These are phyloP conservation scores for Apiospora arundinis DNA, from an alignment of 2,329 filamentous ascomycete genomes.

Conservation along the genomic window DNA sequence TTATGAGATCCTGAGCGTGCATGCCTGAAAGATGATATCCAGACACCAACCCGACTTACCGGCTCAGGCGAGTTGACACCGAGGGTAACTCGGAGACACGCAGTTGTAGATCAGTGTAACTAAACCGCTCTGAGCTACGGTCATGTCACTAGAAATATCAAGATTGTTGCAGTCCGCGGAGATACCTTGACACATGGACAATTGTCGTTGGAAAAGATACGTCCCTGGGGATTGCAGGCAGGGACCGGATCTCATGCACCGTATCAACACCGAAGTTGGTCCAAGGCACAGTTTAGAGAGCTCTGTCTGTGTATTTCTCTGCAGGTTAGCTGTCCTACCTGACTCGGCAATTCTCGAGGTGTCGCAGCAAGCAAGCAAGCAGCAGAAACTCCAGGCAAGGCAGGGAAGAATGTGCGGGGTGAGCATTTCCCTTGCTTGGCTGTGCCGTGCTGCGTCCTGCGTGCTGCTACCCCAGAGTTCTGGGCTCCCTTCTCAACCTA, in stretches of 20 bases:
- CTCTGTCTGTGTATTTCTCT: neutral
- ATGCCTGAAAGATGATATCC: neutral
- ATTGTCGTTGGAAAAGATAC: neutral
- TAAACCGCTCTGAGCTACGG: neutral
- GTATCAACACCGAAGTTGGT: neutral
- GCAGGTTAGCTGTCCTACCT: neutral
- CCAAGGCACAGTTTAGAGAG: neutral
- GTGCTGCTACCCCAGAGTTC: neutral
- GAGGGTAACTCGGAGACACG: neutral
- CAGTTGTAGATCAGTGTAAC: neutral
- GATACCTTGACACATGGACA: neutral
- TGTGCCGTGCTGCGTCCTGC: no score
- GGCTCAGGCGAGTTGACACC: neutral
- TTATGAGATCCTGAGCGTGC: neutral
- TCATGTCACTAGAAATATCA: neutral
- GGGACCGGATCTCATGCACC: neutral
- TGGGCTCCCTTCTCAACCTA: neutral
- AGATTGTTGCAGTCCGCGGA: neutral
- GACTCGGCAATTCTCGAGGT: neutral
- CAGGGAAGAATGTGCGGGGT: neutral
- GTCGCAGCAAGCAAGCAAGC: neutral
- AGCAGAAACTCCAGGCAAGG: neutral
- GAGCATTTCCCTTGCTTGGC: neutral
- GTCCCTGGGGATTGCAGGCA: neutral
- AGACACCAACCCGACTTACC: neutral